Evolutionary conservation across 768 basidiomycete genomes (phyloP).

Genomic region (Trametes meyenii): DNA sequence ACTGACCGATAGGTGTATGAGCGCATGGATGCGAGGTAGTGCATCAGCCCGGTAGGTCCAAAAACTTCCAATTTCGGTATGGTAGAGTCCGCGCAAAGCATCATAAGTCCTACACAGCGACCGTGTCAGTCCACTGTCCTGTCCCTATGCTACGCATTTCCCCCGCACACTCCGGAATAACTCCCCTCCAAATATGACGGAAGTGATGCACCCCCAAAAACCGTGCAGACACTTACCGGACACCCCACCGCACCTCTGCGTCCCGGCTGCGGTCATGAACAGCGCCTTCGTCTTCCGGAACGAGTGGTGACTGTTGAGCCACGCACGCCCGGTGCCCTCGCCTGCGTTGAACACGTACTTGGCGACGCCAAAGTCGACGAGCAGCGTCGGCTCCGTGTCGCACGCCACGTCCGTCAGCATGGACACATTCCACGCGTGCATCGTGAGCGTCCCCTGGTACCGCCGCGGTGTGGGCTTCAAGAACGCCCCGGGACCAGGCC

Average conservation of each 20-base stretch:
- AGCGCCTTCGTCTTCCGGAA: conserved; percentile 70
- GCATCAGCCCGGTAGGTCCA: conserved; percentile 75
- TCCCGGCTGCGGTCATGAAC: conserved; percentile 70
- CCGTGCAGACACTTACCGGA: conserved; percentile 56
- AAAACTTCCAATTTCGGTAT: conserved; percentile 58
- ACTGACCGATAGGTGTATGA: conserved; percentile 67
- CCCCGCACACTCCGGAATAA: not conserved
- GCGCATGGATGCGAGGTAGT: conserved; percentile 73
- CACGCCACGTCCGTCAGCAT: conserved; percentile 60
- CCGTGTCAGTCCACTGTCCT: conserved; percentile 15
- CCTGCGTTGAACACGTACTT: conserved; percentile 90
- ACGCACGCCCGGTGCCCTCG: conserved; percentile 77
- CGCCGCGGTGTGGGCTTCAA: no score
- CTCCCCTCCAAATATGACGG: not conserved
- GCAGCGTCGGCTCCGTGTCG: conserved; percentile 81
- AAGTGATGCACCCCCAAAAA: not conserved
- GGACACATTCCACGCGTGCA: conserved; percentile 55
- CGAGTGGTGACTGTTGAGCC: conserved; percentile 64
- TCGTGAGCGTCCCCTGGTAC: not conserved
- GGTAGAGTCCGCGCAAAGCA: conserved; percentile 78
- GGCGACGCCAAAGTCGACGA: conserved; percentile 73
- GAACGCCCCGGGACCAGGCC: no score
- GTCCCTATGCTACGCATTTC: not conserved
- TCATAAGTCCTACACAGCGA: conserved; percentile 60
- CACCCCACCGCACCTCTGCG: conserved; percentile 69